Evolutionary conservation across 164 flowering plant genomes (phyloP), one percentile per base, ranked within the genome.

Genomic region (Tetracentron sinense): DNA sequence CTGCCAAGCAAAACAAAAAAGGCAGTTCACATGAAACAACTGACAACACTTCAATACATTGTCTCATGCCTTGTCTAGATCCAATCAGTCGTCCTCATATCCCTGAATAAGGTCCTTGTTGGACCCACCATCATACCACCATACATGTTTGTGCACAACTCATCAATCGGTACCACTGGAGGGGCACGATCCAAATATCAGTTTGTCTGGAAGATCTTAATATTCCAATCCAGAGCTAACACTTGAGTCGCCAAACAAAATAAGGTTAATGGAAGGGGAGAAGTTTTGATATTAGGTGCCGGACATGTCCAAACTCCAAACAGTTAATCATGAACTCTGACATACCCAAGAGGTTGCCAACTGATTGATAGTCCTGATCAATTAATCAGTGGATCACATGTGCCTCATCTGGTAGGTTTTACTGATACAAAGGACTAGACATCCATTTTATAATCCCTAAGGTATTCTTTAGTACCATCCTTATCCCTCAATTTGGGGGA

Each of bases 1-100:
- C 96, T 94, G 93, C 60, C 35, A 68, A 69, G 16, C 23, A 54
- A 67, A 47, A 35, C 2, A 63, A 20, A 54, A 20, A 49, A 60
- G 11, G 47, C 31, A 30, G 19, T n/a, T 31, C 12, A 49, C 44
- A 54, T 12, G 26, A 38, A 17, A 35, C 28, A 67, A 60, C n/a
- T n/a, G 7, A 58, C 25, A n/a, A n/a, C n/a, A n/a, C n/a, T n/a
- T n/a, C n/a, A n/a, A n/a, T n/a, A n/a, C n/a, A n/a, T n/a, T n/a
- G n/a, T n/a, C n/a, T n/a, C n/a, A n/a, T n/a, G n/a, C n/a, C n/a
- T n/a, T n/a, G n/a, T n/a, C n/a, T n/a, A n/a, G n/a, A n/a, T n/a
- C n/a, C n/a, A n/a, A n/a, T n/a, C n/a, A n/a, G n/a, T n/a, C n/a
- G n/a, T n/a, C n/a, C n/a, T n/a, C n/a, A n/a, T n/a, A n/a, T n/a